A percentile compares a stretch with the other conserved stretches of the same genome.
phyloP scores from a whole-genome alignment of 148 eudicot species.

The Chenopodium formosanum region DNA sequence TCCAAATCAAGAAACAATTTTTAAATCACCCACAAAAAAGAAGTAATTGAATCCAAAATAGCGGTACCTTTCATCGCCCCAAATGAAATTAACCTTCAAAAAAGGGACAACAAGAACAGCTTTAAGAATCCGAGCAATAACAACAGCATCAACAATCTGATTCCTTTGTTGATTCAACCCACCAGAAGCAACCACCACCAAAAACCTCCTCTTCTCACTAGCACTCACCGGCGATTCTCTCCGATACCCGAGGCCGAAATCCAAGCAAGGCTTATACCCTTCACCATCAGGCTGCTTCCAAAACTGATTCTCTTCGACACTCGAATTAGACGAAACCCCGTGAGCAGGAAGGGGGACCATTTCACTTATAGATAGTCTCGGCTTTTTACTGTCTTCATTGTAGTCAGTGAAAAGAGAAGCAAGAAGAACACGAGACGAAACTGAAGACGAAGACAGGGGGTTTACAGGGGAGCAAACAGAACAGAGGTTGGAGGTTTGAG shows the following conservation, averaged over 20 bases:
- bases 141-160: constrained; percentile 73
- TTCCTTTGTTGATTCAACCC: constrained; percentile 72
- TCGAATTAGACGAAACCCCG: constrained; percentile 28
- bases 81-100: constrained; percentile 60
- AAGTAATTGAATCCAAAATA: background rate
- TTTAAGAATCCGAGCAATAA: constrained; percentile 69
- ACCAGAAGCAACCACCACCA: constrained; percentile 67
- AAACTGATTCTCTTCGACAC: constrained; percentile 43
- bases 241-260: constrained; percentile 48
- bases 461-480: background rate
- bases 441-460: background rate
- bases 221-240: constrained; percentile 39
- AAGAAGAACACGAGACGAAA: constrained; percentile 17
- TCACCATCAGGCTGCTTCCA: constrained; percentile 64
- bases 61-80: constrained; percentile 69
- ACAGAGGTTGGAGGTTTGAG: constrained; percentile 15
- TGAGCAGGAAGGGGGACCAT: constrained; percentile 65
- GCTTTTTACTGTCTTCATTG: background rate
- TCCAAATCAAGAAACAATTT: constrained; percentile 8
- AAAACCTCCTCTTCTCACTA: constrained; percentile 47
- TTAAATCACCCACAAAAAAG: background rate
- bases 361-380: constrained; percentile 35
- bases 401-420: constrained; percentile 29
- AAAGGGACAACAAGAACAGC: constrained; percentile 70
- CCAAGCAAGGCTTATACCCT: constrained; percentile 63